Evolutionary conservation across 345 rosid genomes (phyloP), one percentile per base, ranked within the genome.

Genomic region (Populus tremula): DNA sequence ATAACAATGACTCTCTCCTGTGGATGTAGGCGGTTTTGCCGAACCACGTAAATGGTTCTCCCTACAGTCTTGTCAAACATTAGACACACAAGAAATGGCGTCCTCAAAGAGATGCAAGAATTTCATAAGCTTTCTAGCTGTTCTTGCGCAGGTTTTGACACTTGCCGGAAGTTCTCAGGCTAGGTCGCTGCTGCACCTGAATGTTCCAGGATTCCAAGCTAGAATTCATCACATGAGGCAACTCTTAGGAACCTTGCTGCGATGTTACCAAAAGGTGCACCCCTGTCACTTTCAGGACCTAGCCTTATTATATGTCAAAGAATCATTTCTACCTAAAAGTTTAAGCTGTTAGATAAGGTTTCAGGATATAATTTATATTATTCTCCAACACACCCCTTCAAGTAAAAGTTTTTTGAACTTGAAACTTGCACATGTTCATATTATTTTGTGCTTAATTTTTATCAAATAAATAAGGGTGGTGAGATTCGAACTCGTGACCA

Each of bases 221-320:
- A 38, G 69, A 76, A 38, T 13, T 54, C 77, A 5, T 10, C 59
- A 53, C 3, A 20, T 29, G 81, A 39, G 56, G 36, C 50, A 11
- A 69, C 75, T 13, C 72, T 76, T 38, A 33, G 50, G 72, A 59
- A 14, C 27, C 79, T 89, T 35, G 21, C 56, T 7, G 69, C 76
- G 1, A 85, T 83, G 88, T 84, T 86, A 31, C 90, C 86, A 0
- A 83, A 83, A 72, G 89, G 90, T n/a, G 70, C 77, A 64, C 86
- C 83, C 0, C 69, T 79, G 74, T 89, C 90, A 20, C 89, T 88
- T 20, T 87, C 90, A 5, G 88, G 86, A n/a, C 87, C 89, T 6
- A 83, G 86, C 76, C 87, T 86, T 27, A 25, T 25, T 25, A 25
- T 25, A 25, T 25, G 25, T 25, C 25, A 25, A 25, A 25, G 25